These are phyloP conservation scores for Debaryomyces fabryi DNA, from an alignment of 1,139 yeast species.

Conservation along the genomic window DNA sequence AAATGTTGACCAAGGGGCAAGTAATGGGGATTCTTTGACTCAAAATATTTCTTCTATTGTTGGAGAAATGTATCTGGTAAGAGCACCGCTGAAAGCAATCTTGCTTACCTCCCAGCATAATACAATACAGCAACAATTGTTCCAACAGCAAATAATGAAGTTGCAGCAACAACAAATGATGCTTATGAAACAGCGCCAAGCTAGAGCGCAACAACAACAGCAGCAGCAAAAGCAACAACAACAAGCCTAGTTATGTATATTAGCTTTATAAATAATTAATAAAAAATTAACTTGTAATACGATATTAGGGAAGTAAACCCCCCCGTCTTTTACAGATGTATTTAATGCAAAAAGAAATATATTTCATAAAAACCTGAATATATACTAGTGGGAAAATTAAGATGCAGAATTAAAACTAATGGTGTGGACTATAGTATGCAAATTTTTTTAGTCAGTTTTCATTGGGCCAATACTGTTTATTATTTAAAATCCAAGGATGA, in stretches of 20 bases:
- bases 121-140: constrained; percentile 48
- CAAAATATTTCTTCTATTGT: constrained; percentile 56
- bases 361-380: background rate
- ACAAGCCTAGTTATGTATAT: constrained; percentile 4
- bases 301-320: background rate
- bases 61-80: constrained; percentile 58
- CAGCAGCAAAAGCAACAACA: constrained; percentile 28
- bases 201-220: constrained; percentile 37
- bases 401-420: background rate
- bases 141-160: constrained; percentile 53
- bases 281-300: background rate
- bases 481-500: constrained; percentile 84
- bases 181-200: constrained; percentile 33
- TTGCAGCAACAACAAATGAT: constrained; percentile 39
- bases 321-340: background rate
- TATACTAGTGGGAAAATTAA: background rate
- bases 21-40: constrained; percentile 33
- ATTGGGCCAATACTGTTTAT: constrained; percentile 51
- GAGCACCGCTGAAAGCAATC: constrained; percentile 63
- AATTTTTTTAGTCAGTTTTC: constrained; percentile 12
- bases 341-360: background rate
- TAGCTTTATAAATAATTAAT: background rate
- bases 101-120: constrained; percentile 48
- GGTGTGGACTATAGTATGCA: background rate
- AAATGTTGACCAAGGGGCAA: constrained; percentile 53